phyloP scores from a whole-genome alignment of 2,329 filamentous ascomycete species.

The Penicillium sp. region DNA sequence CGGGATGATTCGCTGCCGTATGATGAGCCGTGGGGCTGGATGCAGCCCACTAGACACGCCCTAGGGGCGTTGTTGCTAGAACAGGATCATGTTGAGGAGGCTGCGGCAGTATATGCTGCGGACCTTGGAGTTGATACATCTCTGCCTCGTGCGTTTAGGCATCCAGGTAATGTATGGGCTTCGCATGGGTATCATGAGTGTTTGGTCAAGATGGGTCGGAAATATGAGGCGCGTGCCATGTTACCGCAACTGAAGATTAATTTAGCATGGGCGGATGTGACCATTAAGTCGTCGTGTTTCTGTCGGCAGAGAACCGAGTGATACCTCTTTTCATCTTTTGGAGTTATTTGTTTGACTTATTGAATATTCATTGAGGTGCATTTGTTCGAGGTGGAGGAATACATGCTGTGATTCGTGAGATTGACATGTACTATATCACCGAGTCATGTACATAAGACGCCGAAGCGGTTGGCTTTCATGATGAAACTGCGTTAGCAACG shows the following conservation, averaged over 20 bases:
- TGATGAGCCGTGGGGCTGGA: slow-evolving; percentile 77
- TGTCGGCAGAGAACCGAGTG: slow-evolving; percentile 39
- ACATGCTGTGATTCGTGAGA: neutral
- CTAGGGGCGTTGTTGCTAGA: slow-evolving; percentile 68
- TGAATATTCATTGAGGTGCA: no score
- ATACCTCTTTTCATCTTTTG: neutral
- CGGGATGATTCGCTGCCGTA: slow-evolving; percentile 65
- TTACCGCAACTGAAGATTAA: slow-evolving; percentile 51
- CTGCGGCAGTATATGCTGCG: slow-evolving; percentile 56
- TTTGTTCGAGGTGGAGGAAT: neutral
- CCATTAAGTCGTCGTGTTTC: slow-evolving; percentile 59
- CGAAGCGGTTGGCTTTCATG: neutral
- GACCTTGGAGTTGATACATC: slow-evolving; percentile 60
- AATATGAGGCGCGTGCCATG: slow-evolving; percentile 48
- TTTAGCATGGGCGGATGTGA: slow-evolving; percentile 58
- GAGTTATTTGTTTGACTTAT: neutral
- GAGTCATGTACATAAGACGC: neutral
- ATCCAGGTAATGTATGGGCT: slow-evolving; percentile 73
- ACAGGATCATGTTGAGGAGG: slow-evolving; percentile 57
- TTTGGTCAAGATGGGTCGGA: slow-evolving; percentile 53
- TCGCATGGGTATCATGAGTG: slow-evolving; percentile 72
- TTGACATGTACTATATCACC: neutral
- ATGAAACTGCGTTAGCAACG: neutral
- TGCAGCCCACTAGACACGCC: slow-evolving; percentile 70
- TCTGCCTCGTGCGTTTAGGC: slow-evolving; percentile 63